Evolutionary conservation across 1,284 basidiomycete species (phyloP), one percentile per base, ranked within the genome.

Genomic region (Limonomyces culmigenus): DNA sequence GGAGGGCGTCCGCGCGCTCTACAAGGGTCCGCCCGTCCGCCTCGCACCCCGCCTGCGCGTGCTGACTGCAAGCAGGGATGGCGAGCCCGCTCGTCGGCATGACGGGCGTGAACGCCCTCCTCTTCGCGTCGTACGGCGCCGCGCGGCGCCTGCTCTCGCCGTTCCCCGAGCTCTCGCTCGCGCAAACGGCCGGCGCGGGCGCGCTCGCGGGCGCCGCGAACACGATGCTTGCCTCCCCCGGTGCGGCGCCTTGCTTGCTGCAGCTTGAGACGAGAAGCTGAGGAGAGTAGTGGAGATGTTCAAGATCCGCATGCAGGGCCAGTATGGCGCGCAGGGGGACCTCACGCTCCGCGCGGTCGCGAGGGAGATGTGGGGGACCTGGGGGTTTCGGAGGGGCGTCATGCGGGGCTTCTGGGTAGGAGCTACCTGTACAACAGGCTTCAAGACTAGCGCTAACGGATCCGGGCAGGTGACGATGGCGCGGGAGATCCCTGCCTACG

Each of bases 231-330:
- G 87, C 88, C 0, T 84, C 81, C 52, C 92, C 93, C 39, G 80
- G 85, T 84, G 33, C 33, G 65, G 48, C 1, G 14, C 17, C 13
- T 16, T 19, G 14, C 8, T 19, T 10, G 10, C 15, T 10, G 25
- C 14, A 3, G 21, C 11, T 17, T n/a, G 5, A 13, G 16, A 12
- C 36, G 19, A 3, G 32, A 10, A n/a, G 5, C 15, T 16, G 6
- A 29, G 17, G 32, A 5, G n/a, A 23, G 17, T 42, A 83, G 81
- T 85, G 37, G 83, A 86, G 52, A 81, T 86, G 77, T 83, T 84
- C 55, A 87, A 91, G 59, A 87, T 97, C 33, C 73, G 87, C n/a
- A 95, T 96, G 91, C 92, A 97, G 58, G 89, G 86, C 3, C 86
- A 92, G 50, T 89, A 88, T 45, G 85, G 81, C 14, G 66, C 62